These are phyloP conservation scores for Pascua sp. DNA, from an alignment of 1,284 basidiomycete genomes.

Conservation along the genomic window DNA sequence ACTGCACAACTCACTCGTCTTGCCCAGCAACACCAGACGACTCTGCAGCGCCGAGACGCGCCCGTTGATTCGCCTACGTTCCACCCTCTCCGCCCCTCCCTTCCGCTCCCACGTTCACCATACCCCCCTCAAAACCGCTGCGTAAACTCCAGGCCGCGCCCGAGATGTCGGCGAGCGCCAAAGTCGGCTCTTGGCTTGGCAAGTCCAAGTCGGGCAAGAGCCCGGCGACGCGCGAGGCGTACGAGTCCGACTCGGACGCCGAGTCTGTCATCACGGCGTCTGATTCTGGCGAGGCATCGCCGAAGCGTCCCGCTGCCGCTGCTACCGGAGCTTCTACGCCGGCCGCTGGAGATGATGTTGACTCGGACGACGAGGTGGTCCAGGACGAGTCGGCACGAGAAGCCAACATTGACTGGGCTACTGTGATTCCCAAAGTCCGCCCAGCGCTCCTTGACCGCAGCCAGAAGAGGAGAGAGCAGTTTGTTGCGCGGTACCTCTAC, in stretches of 20 bases:
- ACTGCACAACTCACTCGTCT: too few species aligned
- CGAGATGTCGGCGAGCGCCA: conserved; percentile 38
- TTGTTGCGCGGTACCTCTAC: conserved; percentile 33
- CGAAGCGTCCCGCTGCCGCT: background rate
- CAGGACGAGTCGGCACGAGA: conserved; percentile 24
- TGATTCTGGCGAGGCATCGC: background rate
- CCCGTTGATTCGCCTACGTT: too few species aligned
- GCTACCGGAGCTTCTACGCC: conserved; percentile 4
- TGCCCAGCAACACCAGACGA: too few species aligned
- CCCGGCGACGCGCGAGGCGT: conserved; percentile 22
- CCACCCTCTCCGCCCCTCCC: too few species aligned
- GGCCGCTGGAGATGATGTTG: conserved; percentile 8
- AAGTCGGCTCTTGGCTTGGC: conserved; percentile 49
- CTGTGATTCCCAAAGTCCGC: conserved; percentile 28
- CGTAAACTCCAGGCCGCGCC: conserved; percentile 40
- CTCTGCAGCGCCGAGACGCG: too few species aligned
- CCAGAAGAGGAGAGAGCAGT: conserved; percentile 34
- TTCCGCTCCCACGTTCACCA: background rate
- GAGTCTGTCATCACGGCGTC: conserved; percentile 10
- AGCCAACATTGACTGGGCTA: conserved; percentile 37
- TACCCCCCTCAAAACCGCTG: conserved; percentile 16
- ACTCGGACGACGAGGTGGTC: conserved; percentile 28
- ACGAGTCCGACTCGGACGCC: conserved; percentile 35
- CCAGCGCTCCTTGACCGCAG: conserved; percentile 31
- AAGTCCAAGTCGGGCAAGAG: conserved; percentile 17